Base-by-base conservation (phyloP, 75 land plant genomes). In the Cryptomeria japonica region DNA sequence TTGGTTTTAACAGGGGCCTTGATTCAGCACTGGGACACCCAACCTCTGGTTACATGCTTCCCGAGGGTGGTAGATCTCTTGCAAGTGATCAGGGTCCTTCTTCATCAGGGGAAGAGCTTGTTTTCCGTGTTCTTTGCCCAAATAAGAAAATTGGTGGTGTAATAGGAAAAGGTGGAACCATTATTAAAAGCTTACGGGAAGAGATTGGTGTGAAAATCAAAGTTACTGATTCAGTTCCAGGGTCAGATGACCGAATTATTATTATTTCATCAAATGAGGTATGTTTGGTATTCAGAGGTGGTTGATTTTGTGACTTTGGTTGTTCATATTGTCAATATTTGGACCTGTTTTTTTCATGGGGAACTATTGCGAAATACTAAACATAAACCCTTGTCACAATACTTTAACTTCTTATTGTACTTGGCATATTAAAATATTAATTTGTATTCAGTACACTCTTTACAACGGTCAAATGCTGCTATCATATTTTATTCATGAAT, bases 91-190 rank as follows among this genome's bases (percentile, higher is more conserved):
- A 61, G 22, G 90, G 88, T 19, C 75, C 79, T 49, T 85, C 80
- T n/a, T 68, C 34, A 32, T 12, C 12, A 31, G 86, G 84, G 84
- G 90, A 92, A 75, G 94, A 94, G 87, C 89, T 95, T 64, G 90
- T 80, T n/a, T 95, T 95, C 78, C 94, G 92, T 19, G 55, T 97
- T 79, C 89, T 96, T 25, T 95, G 97, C 86, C 87, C 96, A 31
- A 93, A 91, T 91, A 94, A 94, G 25, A 93, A 86, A 86, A 91
- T 95, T 88, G 97, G 98, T 14, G 90, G 94, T 77, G 91, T 96
- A 8, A 95, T 96, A 90, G 98, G 98, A 31, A 96, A 93, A 86
- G 95, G 95, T 51, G 98, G 98, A 1, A 85, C 90, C 25, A 95
- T 95, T 70, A 88, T 96, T 18, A 90, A 82, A 55, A 87, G 90